Conservation (phyloP, 345 rosid genomes). For the Eucalyptus melliodora region DNA sequence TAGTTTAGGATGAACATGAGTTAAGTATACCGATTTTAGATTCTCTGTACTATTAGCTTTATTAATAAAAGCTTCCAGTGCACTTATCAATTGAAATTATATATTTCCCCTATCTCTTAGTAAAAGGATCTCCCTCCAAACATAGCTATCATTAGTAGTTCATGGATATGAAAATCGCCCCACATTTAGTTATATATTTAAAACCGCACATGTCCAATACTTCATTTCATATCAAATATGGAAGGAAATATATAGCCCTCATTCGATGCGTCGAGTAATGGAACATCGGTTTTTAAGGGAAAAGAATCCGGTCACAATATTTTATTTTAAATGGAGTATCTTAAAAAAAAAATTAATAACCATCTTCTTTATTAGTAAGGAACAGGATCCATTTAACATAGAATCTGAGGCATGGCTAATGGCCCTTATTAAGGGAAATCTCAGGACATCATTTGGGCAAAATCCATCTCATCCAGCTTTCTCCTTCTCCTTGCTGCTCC, state of each 20-base stretch:
- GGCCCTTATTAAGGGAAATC: neutral
- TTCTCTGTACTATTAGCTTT: neutral
- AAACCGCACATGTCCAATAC: fast-evolving
- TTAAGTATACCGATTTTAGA: fast-evolving
- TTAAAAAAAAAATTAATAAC: too few species aligned
- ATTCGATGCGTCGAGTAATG: neutral
- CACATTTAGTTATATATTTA: neutral
- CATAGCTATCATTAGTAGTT: neutral
- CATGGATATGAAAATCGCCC: neutral
- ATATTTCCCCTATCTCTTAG: fast-evolving
- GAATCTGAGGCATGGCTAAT: neutral
- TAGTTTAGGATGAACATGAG: fast-evolving
- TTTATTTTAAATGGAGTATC: neutral
- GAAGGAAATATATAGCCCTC: neutral
- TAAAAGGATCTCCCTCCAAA: neutral
- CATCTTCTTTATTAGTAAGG: neutral
- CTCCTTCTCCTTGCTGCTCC: neutral
- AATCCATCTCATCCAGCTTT: neutral
- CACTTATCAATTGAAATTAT: neutral
- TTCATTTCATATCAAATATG: neutral
- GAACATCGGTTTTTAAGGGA: neutral
- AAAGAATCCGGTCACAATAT: neutral
- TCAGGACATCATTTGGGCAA: neutral
- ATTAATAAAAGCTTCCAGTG: fast-evolving
- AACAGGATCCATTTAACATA: neutral